phyloP scores from a whole-genome alignment of 345 rosid genomes.

The Limnanthes douglasii region DNA sequence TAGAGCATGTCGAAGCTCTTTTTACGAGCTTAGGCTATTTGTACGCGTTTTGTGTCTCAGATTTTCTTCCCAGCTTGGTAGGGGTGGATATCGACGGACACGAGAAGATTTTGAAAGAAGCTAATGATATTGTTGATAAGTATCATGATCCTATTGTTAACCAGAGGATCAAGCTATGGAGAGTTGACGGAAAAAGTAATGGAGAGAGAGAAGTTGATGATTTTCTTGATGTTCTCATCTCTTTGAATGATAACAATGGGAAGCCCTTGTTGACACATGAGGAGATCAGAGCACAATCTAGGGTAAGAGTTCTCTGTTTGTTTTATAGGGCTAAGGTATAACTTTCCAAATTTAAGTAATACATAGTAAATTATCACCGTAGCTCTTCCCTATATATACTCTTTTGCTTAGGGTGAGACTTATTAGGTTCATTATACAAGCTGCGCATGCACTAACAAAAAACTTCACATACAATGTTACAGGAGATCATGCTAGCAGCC shows the following conservation, averaged over 20 bases:
- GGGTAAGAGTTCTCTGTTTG: slow-evolving; percentile 18
- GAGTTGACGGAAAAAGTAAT: no score
- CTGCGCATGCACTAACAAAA: neutral
- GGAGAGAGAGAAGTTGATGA: slow-evolving; percentile 19
- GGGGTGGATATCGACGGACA: slow-evolving; percentile 42
- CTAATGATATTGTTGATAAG: slow-evolving; percentile 12
- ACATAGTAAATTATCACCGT: no score
- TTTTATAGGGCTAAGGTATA: no score
- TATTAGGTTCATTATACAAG: neutral
- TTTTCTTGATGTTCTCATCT: slow-evolving; percentile 24
- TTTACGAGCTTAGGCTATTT: slow-evolving; percentile 20
- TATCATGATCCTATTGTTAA: slow-evolving; percentile 36
- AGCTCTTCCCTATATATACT: no score
- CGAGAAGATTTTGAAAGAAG: slow-evolving; percentile 18
- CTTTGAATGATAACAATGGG: slow-evolving; percentile 14
- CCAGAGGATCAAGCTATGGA: slow-evolving; percentile 29
- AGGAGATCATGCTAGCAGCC: slow-evolving; percentile 39
- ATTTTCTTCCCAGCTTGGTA: slow-evolving; percentile 27
- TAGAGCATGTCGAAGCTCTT: slow-evolving; percentile 25
- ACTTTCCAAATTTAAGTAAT: neutral
- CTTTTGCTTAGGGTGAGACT: neutral
- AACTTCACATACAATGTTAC: neutral
- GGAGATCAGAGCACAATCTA: slow-evolving; percentile 35
- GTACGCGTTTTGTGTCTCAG: slow-evolving; percentile 29
- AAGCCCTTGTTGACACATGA: slow-evolving; percentile 18